Evolutionary conservation across 2,329 filamentous ascomycete genomes (phyloP).

Genomic region (Diatrype stigma): DNA sequence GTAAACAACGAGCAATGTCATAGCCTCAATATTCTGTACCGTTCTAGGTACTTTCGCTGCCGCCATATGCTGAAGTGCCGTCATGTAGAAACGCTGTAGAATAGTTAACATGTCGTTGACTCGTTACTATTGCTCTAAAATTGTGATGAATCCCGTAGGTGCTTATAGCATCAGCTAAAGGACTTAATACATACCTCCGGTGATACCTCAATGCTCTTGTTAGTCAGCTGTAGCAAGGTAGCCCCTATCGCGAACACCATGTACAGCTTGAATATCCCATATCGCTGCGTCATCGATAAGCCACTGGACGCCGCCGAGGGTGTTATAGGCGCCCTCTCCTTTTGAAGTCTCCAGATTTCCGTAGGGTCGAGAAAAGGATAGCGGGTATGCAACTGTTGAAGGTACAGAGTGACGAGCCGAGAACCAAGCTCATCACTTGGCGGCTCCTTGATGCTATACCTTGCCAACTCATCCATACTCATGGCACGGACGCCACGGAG

Average conservation of each 20-base stretch:
- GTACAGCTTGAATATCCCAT: slow-evolving; percentile 47
- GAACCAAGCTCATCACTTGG: slow-evolving; percentile 41
- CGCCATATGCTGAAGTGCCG: slow-evolving; percentile 44
- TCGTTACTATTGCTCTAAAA: no score
- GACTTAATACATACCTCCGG: slow-evolving; percentile 32
- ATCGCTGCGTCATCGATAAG: slow-evolving; percentile 29
- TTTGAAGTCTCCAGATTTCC: slow-evolving; percentile 41
- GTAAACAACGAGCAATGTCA: slow-evolving; percentile 47
- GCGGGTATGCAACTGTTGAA: slow-evolving; percentile 40
- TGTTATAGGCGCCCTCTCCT: slow-evolving; percentile 32
- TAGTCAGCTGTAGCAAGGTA: slow-evolving; percentile 43
- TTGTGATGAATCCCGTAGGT: no score
- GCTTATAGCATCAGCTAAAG: no score
- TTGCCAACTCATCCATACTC: slow-evolving; percentile 37
- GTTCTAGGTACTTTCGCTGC: slow-evolving; percentile 44
- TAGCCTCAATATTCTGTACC: slow-evolving; percentile 48
- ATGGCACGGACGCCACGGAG: slow-evolving; percentile 18
- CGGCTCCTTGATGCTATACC: slow-evolving; percentile 36
- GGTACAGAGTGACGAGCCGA: slow-evolving; percentile 40
- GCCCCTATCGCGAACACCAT: slow-evolving; percentile 49
- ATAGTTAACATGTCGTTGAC: no score
- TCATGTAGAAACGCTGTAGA: slow-evolving; percentile 37
- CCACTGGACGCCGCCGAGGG: slow-evolving; percentile 31
- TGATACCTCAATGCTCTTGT: slow-evolving; percentile 34
- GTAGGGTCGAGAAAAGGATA: slow-evolving; percentile 46